Conservation (phyloP, 2,329 filamentous ascomycete genomes). For the Cladobotryum mycophilum region DNA sequence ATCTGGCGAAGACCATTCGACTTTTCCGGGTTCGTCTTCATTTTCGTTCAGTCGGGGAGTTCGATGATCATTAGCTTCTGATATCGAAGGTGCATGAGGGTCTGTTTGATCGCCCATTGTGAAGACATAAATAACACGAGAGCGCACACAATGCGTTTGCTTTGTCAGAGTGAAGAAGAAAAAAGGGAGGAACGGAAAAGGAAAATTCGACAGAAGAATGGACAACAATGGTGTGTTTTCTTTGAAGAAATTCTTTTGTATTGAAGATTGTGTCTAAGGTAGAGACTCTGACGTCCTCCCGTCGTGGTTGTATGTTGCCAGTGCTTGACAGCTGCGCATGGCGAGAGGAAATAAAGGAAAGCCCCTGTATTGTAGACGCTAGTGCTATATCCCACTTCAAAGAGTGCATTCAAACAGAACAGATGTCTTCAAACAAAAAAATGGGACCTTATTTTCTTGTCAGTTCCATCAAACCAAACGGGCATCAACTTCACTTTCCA, state of each 20-base stretch:
- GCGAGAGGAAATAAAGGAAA: neutral
- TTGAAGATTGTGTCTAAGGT: neutral
- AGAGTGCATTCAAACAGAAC: neutral
- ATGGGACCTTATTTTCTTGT: neutral
- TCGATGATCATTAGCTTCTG: neutral
- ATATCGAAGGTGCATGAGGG: neutral
- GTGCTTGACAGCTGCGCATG: constrained; percentile 5
- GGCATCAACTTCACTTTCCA: too few relatives aligned
- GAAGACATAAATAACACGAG: neutral
- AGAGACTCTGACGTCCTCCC: too few relatives aligned
- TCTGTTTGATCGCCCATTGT: neutral
- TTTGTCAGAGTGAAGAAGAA: too few relatives aligned
- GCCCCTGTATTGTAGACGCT: too few relatives aligned
- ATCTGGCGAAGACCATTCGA: neutral
- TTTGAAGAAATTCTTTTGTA: neutral
- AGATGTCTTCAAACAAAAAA: neutral
- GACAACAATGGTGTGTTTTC: too few relatives aligned
- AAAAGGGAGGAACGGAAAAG: too few relatives aligned
- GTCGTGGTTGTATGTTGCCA: neutral
- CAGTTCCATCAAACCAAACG: neutral
- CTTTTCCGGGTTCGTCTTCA: neutral
- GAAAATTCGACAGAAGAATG: too few relatives aligned
- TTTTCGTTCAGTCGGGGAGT: neutral
- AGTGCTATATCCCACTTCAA: too few relatives aligned
- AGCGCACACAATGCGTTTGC: too few relatives aligned